A percentile compares a stretch with the other conserved stretches of the same genome.
phyloP scores from a whole-genome alignment of 1,284 basidiomycete genomes.

The Trichosporon coremiiforme region DNA sequence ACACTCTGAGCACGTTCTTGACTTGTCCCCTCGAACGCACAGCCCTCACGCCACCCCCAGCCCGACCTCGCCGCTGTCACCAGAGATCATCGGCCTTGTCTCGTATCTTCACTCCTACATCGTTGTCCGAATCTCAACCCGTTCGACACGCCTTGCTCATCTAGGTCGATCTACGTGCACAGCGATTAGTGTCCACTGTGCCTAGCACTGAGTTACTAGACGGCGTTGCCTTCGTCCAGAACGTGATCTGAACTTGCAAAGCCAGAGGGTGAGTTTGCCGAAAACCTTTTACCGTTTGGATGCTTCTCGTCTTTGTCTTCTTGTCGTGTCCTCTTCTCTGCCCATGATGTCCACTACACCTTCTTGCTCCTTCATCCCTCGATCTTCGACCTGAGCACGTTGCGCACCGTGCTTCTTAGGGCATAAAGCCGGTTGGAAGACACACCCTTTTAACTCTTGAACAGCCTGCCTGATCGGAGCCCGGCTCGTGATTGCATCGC shows the following conservation, averaged over 20 bases:
- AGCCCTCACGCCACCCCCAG: neutral
- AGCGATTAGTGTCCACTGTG: conserved; percentile 1
- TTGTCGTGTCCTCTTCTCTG: conserved; percentile 3
- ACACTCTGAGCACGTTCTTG: conserved; percentile 3
- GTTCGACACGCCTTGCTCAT: neutral
- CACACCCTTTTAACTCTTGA: neutral
- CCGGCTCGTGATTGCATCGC: conserved; percentile 10
- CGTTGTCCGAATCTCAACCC: neutral
- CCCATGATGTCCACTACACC: neutral
- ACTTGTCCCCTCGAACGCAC: neutral
- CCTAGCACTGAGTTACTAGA: neutral
- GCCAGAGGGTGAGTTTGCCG: conserved; percentile 1
- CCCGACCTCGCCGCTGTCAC: conserved; percentile 1
- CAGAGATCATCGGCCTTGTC: neutral
- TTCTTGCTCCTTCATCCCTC: neutral
- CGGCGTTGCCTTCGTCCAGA: neutral
- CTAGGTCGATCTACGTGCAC: conserved; percentile 13
- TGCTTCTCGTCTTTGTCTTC: conserved; percentile 12
- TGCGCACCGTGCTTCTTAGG: neutral
- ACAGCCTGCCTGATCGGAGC: neutral
- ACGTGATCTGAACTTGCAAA: neutral
- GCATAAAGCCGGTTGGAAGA: neutral
- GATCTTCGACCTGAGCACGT: neutral
- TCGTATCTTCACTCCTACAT: neutral
- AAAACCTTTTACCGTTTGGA: neutral